Percentiles rank a stretch among this genome's conserved stretches.
Conservation (phyloP, 2,329 filamentous ascomycete genomes). For the Diaporthe sp. region DNA sequence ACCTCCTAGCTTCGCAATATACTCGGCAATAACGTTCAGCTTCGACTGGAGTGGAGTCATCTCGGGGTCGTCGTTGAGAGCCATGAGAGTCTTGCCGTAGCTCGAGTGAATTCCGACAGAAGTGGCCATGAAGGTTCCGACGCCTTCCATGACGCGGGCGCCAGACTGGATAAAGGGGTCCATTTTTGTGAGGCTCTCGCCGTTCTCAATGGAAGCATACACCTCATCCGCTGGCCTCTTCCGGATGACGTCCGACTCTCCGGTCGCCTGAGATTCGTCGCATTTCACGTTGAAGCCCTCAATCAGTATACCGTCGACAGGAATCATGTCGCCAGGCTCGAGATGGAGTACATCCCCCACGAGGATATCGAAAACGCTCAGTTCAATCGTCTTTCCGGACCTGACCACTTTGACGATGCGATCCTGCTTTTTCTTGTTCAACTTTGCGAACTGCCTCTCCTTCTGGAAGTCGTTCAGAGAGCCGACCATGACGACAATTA, state of each 20-base stretch:
- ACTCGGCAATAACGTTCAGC: slow-evolving; percentile 80
- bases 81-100: slow-evolving; percentile 82
- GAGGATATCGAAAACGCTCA: slow-evolving; percentile 78
- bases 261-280: slow-evolving; percentile 84
- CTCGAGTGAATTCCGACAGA: slow-evolving; percentile 81
- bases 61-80: slow-evolving; percentile 79
- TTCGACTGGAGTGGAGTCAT: slow-evolving; percentile 84
- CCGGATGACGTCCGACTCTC: slow-evolving; percentile 81
- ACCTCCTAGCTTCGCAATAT: slow-evolving; percentile 83
- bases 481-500: slow-evolving; percentile 82
- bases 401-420: slow-evolving; percentile 79
- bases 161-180: slow-evolving; percentile 91
- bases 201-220: slow-evolving; percentile 75
- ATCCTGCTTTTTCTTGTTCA: slow-evolving; percentile 85
- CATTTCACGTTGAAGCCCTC: slow-evolving; percentile 81
- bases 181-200: slow-evolving; percentile 77
- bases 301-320: slow-evolving; percentile 80
- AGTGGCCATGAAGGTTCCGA: slow-evolving; percentile 81
- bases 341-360: slow-evolving; percentile 79
- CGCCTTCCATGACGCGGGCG: slow-evolving; percentile 81
- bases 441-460: slow-evolving; percentile 82
- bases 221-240: slow-evolving; percentile 78
- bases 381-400: slow-evolving; percentile 77
- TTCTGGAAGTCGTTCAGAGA: slow-evolving; percentile 86
- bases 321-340: slow-evolving; percentile 82